These are phyloP conservation scores for Trichosanthes cucumerina DNA, from an alignment of 306 rosid species.

Conservation along the genomic window DNA sequence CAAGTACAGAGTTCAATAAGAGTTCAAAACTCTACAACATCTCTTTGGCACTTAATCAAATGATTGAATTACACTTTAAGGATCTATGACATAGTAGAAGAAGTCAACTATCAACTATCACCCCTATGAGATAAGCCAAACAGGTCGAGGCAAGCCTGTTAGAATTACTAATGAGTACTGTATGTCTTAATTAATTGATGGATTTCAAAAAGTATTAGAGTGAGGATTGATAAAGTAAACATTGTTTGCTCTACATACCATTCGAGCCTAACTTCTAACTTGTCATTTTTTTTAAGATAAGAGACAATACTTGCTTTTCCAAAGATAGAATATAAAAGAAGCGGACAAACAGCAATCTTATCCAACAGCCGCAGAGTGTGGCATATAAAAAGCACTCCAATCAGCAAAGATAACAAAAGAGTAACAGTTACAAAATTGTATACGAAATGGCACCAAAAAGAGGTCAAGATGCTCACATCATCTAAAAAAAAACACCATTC, in stretches of 20 bases:
- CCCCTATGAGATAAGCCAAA: background rate
- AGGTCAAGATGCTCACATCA: background rate
- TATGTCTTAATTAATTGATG: background rate
- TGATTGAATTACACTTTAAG: background rate
- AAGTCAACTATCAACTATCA: background rate
- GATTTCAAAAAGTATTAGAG: background rate
- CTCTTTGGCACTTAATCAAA: background rate
- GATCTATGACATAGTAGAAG: conserved; percentile 7
- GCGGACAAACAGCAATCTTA: background rate
- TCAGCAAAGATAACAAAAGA: background rate
- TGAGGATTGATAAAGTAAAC: background rate
- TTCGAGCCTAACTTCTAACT: background rate
- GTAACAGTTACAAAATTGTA: background rate
- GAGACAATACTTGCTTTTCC: background rate
- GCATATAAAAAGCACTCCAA: background rate
- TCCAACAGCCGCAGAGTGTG: background rate
- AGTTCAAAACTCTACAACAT: background rate
- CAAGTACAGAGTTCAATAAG: conserved; percentile 10
- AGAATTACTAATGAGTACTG: background rate
- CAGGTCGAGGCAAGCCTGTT: background rate
- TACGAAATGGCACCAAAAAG: background rate
- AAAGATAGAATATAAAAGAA: background rate
- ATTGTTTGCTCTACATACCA: background rate
- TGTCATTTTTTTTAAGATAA: background rate
- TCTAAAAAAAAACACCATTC: background rate